These are phyloP conservation scores for Setaria viridis DNA, from an alignment of 202 grass and related monocot species.

Conservation along the genomic window DNA sequence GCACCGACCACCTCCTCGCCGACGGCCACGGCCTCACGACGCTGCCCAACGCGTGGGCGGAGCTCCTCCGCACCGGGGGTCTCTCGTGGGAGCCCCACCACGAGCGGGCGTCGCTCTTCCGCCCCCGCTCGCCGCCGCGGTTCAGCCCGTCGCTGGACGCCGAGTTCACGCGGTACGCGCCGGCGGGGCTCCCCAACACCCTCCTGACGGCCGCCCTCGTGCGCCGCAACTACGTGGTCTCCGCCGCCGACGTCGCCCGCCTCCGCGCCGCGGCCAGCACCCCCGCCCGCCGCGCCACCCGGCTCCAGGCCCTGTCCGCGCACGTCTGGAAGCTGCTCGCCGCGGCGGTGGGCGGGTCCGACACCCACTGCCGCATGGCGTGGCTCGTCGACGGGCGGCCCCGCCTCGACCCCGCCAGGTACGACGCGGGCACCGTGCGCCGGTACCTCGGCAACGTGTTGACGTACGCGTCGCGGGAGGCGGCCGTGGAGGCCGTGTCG, in stretches of 20 bases:
- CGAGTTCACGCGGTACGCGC: conserved; percentile 62
- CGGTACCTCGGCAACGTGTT: conserved; percentile 72
- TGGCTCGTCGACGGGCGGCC: conserved; percentile 61
- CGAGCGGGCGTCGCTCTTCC: conserved; percentile 59
- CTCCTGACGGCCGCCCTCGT: conserved; percentile 52
- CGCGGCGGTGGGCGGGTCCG: conserved; percentile 14
- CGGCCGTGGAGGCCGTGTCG: conserved; percentile 26
- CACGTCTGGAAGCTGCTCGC: conserved; percentile 85
- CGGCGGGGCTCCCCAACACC: conserved; percentile 45
- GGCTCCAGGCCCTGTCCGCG: conserved; percentile 71
- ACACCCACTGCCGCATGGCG: conserved; percentile 54
- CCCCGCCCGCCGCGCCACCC: conserved; percentile 38
- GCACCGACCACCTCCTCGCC: conserved; percentile 61
- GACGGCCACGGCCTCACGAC: conserved; percentile 65
- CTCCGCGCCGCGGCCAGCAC: conserved; percentile 49
- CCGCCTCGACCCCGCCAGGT: conserved; percentile 37
- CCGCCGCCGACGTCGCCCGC: conserved; percentile 47
- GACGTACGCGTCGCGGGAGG: conserved; percentile 64
- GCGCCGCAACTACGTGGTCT: conserved; percentile 60
- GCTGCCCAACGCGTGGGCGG: conserved; percentile 60
- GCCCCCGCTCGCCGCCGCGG: conserved; percentile 41
- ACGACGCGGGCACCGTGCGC: conserved; percentile 3
- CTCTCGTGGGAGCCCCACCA: conserved; percentile 59
- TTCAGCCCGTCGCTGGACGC: conserved; percentile 50
- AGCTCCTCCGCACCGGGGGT: conserved; percentile 44